phyloP scores from a whole-genome alignment of 768 basidiomycete species.

The Lyophyllum atratum region DNA sequence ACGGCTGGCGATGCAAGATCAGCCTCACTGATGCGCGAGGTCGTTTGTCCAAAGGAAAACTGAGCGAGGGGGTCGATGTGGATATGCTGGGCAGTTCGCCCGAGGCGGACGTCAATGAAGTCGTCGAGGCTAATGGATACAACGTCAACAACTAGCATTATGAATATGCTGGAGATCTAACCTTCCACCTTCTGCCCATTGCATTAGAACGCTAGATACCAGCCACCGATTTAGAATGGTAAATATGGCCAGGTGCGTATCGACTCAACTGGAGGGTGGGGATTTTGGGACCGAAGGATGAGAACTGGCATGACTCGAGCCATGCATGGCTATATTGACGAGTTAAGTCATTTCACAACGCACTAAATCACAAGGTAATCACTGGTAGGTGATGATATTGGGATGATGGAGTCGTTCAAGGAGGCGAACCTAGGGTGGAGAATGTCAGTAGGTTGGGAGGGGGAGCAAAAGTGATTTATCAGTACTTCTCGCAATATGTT shows the following conservation, averaged over 20 bases:
- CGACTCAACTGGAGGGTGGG: constrained; percentile 80
- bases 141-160: constrained; percentile 1
- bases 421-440: constrained; percentile 62
- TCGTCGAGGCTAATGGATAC: constrained; percentile 65
- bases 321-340: constrained; percentile 66
- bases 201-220: constrained; percentile 76
- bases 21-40: constrained; percentile 26
- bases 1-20: constrained; percentile 14
- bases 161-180: constrained; percentile 14
- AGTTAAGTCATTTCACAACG: neutral
- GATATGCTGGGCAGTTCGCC: constrained; percentile 54
- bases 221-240: neutral
- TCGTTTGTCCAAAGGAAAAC: constrained; percentile 25
- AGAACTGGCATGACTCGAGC: constrained; percentile 87
- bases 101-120: constrained; percentile 79
- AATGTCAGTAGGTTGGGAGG: neutral
- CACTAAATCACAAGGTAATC: constrained; percentile 7
- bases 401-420: constrained; percentile 87
- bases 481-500: constrained; percentile 77
- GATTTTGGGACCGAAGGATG: constrained; percentile 84
- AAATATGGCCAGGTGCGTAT: neutral
- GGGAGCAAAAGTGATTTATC: neutral
- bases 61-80: constrained; percentile 41
- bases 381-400: constrained; percentile 94
- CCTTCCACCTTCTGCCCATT: constrained; percentile 91